phyloP scores from a whole-genome alignment of 2,329 filamentous ascomycete species.

The Rutstroemia sp. region DNA sequence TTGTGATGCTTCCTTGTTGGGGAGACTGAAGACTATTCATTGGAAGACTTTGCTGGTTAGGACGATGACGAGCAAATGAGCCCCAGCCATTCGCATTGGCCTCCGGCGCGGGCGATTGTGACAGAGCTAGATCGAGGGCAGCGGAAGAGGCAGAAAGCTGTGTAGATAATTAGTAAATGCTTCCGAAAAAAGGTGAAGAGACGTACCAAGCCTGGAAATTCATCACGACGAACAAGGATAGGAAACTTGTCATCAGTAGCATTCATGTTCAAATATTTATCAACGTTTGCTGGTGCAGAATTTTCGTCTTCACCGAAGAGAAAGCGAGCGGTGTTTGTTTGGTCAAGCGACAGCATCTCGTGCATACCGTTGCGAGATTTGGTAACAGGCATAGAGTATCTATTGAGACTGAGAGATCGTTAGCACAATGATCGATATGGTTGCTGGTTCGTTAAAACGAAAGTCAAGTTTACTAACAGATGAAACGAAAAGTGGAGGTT shows the following conservation, averaged over 20 bases:
- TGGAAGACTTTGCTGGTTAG: slow-evolving; percentile 41
- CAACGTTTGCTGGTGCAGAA: slow-evolving; percentile 44
- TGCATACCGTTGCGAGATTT: slow-evolving; percentile 60
- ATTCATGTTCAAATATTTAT: slow-evolving; percentile 62
- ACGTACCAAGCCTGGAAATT: slow-evolving; percentile 28
- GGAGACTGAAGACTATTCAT: slow-evolving; percentile 22
- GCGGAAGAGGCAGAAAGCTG: slow-evolving; percentile 76
- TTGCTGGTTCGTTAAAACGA: not conserved
- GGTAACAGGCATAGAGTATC: slow-evolving; percentile 90
- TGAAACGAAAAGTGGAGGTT: not conserved
- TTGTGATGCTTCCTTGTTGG: slow-evolving; percentile 31
- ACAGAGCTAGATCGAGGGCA: slow-evolving; percentile 70
- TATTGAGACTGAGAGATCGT: slow-evolving; percentile 58
- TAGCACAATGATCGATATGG: slow-evolving; percentile 13
- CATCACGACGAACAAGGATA: slow-evolving; percentile 64
- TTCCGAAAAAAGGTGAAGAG: slow-evolving; percentile 5
- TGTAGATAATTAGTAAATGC: slow-evolving; percentile 34
- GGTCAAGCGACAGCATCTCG: slow-evolving; percentile 60
- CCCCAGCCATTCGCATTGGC: slow-evolving; percentile 27
- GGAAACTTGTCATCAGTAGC: slow-evolving; percentile 81
- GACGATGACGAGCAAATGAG: slow-evolving; percentile 28
- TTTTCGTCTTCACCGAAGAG: slow-evolving; percentile 75
- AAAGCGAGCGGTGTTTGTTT: slow-evolving; percentile 79
- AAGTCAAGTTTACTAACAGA: not conserved
- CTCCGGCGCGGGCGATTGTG: slow-evolving; percentile 59